Conservation (phyloP, 371 early-diverging fungal genomes). For the Nematocida sp. region DNA sequence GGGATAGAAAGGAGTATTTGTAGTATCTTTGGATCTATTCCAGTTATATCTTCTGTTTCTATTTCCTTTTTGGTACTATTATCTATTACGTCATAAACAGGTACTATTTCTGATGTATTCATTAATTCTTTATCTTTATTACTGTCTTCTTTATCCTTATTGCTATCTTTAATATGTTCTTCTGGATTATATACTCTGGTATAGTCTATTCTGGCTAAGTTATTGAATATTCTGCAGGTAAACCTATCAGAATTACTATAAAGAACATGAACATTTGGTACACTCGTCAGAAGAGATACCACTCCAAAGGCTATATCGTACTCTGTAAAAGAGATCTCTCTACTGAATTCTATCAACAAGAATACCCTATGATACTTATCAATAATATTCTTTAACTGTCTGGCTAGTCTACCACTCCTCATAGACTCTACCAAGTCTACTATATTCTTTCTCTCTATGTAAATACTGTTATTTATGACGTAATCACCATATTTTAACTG, state of each 20-base stretch:
- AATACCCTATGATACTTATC: not conserved
- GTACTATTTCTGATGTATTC: no score
- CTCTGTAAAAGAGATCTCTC: not conserved
- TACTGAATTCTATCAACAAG: conserved; percentile 39
- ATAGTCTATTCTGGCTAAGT: not conserved
- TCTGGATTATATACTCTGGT: no score
- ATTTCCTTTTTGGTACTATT: no score
- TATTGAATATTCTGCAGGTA: not conserved
- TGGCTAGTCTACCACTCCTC: conserved; percentile 19
- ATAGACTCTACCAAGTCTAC: conserved; percentile 22
- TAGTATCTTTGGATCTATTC: not conserved
- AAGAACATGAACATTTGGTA: conserved; percentile 12
- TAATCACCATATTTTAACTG: conserved; percentile 32
- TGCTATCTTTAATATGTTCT: no score
- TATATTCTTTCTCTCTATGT: conserved; percentile 44
- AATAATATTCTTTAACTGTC: conserved; percentile 21
- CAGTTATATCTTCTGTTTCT: not conserved
- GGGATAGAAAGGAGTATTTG: conserved; percentile 33
- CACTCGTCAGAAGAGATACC: not conserved
- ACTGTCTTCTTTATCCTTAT: no score
- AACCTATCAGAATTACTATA: conserved; percentile 6
- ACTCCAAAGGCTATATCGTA: conserved; percentile 2
- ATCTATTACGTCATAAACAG: no score
- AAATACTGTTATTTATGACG: conserved; percentile 12
- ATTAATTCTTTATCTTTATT: no score